Conservation (phyloP, 2,329 filamentous ascomycete genomes). For the Colletotrichum sp. region DNA sequence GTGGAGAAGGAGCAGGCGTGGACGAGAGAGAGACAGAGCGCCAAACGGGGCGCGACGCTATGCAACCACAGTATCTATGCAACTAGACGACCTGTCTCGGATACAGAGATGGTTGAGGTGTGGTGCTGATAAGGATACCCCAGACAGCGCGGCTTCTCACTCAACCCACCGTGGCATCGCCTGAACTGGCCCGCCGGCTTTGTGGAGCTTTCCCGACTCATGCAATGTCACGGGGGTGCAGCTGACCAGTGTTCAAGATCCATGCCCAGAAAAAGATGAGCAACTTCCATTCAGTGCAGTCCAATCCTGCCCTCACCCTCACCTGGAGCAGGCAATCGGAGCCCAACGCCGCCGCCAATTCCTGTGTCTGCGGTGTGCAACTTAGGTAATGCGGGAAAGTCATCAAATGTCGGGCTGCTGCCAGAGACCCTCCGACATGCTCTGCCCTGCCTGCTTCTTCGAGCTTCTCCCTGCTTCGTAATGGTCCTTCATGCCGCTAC, state of each 20-base stretch:
- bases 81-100: background rate
- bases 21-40: background rate
- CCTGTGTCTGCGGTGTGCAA: background rate
- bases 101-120: background rate
- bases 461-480: slow-evolving; percentile 12
- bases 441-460: background rate
- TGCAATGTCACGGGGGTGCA: slow-evolving; percentile 15
- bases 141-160: background rate
- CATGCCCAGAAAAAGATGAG: background rate
- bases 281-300: background rate
- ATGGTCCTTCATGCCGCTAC: background rate
- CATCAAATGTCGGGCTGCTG: background rate
- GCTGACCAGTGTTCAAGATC: background rate
- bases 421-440: background rate
- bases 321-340: background rate
- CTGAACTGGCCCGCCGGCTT: background rate
- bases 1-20: slow-evolving; percentile 6
- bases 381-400: background rate
- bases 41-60: slow-evolving; percentile 4
- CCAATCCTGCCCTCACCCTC: background rate
- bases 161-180: background rate
- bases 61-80: slow-evolving; percentile 2
- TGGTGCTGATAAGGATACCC: slow-evolving; percentile 12
- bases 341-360: background rate
- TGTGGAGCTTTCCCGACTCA: background rate